Evolutionary conservation across 306 rosid species (phyloP).

Genomic region (Arachis hypogaea): DNA sequence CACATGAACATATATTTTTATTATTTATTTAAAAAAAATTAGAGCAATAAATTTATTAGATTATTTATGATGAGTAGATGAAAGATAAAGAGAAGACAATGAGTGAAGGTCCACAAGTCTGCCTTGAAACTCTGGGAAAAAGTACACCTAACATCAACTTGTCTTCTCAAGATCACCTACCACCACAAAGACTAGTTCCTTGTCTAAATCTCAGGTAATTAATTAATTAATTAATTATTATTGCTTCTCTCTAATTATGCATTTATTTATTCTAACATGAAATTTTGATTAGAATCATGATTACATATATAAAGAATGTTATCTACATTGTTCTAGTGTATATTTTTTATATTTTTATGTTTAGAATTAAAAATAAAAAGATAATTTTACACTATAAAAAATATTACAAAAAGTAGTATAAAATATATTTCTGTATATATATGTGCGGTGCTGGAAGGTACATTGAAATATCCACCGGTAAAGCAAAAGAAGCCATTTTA

Average conservation of each 20-base stretch:
- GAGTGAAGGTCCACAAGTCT: conserved; percentile 37
- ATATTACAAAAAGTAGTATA: too few relatives aligned
- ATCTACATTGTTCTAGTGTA: too few relatives aligned
- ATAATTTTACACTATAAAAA: too few relatives aligned
- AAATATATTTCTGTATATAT: too few relatives aligned
- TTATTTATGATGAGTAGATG: conserved; percentile 41
- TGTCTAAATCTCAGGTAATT: conserved; percentile 58
- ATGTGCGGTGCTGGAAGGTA: too few relatives aligned
- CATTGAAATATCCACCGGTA: too few relatives aligned
- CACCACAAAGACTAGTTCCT: conserved; percentile 43
- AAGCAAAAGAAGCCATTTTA: too few relatives aligned
- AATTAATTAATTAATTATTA: neutral
- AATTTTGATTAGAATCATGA: too few relatives aligned
- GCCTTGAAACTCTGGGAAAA: conserved; percentile 43
- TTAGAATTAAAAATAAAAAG: too few relatives aligned
- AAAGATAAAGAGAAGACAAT: conserved; percentile 55
- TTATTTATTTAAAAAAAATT: neutral
- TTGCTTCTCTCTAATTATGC: neutral
- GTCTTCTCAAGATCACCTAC: conserved; percentile 35
- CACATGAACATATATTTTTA: neutral
- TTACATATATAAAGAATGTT: too few relatives aligned
- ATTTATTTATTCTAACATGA: too few relatives aligned
- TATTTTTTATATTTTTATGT: too few relatives aligned
- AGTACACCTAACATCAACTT: conserved; percentile 48
- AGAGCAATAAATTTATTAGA: neutral